Conservation (phyloP, 805 yeast genomes). For the Candida vartiovaarae region DNA sequence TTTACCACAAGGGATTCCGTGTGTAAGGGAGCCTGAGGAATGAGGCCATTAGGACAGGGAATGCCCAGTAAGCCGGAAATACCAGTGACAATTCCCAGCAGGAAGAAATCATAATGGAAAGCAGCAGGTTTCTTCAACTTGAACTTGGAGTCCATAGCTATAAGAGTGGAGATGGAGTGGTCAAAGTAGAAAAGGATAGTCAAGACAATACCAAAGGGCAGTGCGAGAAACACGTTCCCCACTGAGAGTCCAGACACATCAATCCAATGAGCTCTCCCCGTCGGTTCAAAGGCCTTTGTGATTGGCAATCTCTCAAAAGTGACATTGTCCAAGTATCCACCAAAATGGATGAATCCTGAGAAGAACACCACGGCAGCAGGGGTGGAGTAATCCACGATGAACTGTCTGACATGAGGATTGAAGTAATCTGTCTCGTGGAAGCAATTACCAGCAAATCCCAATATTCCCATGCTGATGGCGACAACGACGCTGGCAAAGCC, state of each 20-base stretch:
- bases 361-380: constrained; percentile 82
- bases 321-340: constrained; percentile 59
- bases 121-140: constrained; percentile 81
- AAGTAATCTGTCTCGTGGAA: constrained; percentile 50
- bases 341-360: constrained; percentile 90
- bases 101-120: constrained; percentile 87
- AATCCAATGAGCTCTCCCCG: constrained; percentile 37
- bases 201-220: constrained; percentile 85
- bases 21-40: constrained; percentile 96
- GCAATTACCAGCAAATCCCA: constrained; percentile 63
- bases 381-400: constrained; percentile 80
- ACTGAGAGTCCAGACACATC: constrained; percentile 39
- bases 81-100: constrained; percentile 83
- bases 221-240: constrained; percentile 75
- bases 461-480: constrained; percentile 66
- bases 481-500: constrained; percentile 75
- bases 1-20: constrained; percentile 65
- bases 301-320: constrained; percentile 59
- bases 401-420: constrained; percentile 50
- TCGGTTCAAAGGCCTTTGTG: constrained; percentile 69
- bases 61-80: constrained; percentile 81
- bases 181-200: constrained; percentile 88
- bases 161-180: constrained; percentile 89
- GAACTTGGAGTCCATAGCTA: constrained; percentile 80
- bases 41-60: constrained; percentile 94